Evolutionary conservation across 2,329 filamentous ascomycete genomes (phyloP).

Genomic region (Blastomyces parvus): DNA sequence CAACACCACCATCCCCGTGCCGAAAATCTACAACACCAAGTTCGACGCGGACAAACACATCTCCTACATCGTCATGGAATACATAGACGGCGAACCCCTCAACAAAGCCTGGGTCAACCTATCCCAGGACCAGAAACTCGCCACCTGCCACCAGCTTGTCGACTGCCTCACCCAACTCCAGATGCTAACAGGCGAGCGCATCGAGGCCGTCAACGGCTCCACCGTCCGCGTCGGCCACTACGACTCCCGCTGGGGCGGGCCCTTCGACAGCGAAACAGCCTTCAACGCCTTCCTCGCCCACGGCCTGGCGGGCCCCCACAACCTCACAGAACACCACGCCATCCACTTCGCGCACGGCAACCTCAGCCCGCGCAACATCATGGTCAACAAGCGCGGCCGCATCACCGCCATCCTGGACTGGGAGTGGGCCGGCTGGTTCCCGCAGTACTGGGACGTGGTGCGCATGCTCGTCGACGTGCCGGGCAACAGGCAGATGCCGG

Average conservation of each 20-base stretch:
- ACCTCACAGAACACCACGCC: neutral
- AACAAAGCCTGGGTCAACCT: slow-evolving; percentile 4
- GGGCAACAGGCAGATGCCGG: slow-evolving; percentile 3
- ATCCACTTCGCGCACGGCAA: slow-evolving; percentile 15
- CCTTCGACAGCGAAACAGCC: slow-evolving; percentile 11
- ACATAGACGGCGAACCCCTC: slow-evolving; percentile 6
- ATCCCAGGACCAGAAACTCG: neutral
- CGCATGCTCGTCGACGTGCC: slow-evolving; percentile 8
- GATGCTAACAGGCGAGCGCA: slow-evolving; percentile 9
- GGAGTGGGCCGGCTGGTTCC: slow-evolving; percentile 18
- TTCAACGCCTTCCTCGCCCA: slow-evolving; percentile 8
- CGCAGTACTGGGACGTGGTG: slow-evolving; percentile 12
- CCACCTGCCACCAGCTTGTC: neutral
- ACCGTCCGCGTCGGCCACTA: neutral
- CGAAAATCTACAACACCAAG: slow-evolving; percentile 2
- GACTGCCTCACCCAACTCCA: slow-evolving; percentile 7
- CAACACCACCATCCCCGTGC: slow-evolving; percentile 8
- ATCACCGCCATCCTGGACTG: slow-evolving; percentile 19
- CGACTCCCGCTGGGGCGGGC: slow-evolving; percentile 1
- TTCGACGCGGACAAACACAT: neutral
- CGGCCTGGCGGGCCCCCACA: neutral
- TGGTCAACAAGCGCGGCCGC: slow-evolving; percentile 14
- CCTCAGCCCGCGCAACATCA: slow-evolving; percentile 13
- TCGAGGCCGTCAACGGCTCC: neutral
- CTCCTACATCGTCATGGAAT: slow-evolving; percentile 4